These are phyloP conservation scores for Sordaria brevicollis DNA, from an alignment of 495 filamentous ascomycete genomes.

Conservation along the genomic window DNA sequence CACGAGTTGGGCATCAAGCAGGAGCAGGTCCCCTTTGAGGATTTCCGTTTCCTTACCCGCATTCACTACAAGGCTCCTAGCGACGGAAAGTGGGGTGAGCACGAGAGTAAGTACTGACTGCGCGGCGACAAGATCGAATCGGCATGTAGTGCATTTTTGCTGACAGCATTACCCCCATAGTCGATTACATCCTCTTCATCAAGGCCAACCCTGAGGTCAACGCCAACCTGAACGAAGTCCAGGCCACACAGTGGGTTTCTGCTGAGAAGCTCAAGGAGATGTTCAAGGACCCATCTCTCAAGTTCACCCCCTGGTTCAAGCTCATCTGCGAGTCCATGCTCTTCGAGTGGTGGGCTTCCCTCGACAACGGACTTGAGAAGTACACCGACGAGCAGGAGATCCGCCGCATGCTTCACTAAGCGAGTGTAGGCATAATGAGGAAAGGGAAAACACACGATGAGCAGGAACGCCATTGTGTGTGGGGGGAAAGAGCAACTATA, in stretches of 20 bases:
- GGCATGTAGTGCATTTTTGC: neutral
- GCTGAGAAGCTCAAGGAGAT: conserved; percentile 72
- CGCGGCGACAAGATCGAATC: neutral
- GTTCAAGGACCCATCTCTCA: conserved; percentile 69
- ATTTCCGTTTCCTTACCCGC: conserved; percentile 88
- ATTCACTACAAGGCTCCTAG: conserved; percentile 98
- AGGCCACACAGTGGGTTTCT: conserved; percentile 72
- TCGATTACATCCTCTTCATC: conserved; percentile 99
- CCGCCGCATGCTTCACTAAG: conserved; percentile 58
- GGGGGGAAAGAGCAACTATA: neutral
- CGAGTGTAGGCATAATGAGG: neutral
- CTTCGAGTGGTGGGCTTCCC: conserved; percentile 95
- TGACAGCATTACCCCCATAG: conserved; percentile 34
- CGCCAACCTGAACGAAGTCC: conserved; percentile 78
- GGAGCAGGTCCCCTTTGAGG: conserved; percentile 79
- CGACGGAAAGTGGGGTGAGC: conserved; percentile 97
- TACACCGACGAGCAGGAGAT: conserved; percentile 82
- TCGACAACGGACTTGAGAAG: conserved; percentile 70
- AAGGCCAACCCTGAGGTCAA: conserved; percentile 79
- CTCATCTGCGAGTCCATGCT: conserved; percentile 96
- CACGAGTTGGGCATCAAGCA: conserved; percentile 92
- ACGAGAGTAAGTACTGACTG: conserved; percentile 64
- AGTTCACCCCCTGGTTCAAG: conserved; percentile 99
- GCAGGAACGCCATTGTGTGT: neutral
- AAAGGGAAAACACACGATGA: neutral